These are phyloP conservation scores for Glycine tomentella DNA, from an alignment of 306 rosid genomes.

Conservation along the genomic window DNA sequence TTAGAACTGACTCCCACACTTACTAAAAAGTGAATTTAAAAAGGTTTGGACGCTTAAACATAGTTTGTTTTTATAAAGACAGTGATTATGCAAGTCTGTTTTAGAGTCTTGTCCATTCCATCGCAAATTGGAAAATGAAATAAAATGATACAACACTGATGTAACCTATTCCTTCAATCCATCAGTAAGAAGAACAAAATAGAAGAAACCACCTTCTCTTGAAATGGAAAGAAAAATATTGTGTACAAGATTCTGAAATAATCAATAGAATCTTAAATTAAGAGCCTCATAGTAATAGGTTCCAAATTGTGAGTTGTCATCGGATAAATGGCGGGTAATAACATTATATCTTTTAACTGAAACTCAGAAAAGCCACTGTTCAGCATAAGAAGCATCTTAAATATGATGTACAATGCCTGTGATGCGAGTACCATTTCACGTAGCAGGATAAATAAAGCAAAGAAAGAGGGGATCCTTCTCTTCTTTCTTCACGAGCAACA, in stretches of 20 bases:
- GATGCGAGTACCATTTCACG: not conserved
- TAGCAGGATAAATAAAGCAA: conserved; percentile 21
- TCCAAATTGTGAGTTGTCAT: conserved; percentile 28
- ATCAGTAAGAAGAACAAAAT: not conserved
- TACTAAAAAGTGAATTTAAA: not conserved
- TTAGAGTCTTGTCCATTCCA: not conserved
- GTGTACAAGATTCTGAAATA: conserved; percentile 27
- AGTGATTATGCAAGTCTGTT: not conserved
- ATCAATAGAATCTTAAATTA: not conserved
- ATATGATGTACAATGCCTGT: conserved; percentile 35
- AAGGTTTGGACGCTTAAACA: not conserved
- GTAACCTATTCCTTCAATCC: not conserved
- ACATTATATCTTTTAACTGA: conserved; percentile 21
- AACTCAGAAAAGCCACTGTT: conserved; percentile 23
- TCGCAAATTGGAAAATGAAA: not conserved
- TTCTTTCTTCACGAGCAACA: conserved; percentile 65
- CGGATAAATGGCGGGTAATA: not conserved
- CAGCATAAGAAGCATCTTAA: conserved; percentile 41
- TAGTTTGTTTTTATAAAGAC: not conserved
- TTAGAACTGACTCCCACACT: not conserved
- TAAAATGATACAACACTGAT: not conserved
- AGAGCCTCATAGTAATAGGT: not conserved
- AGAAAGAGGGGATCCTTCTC: not conserved
- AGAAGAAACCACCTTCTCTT: not conserved
- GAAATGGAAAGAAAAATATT: conserved; percentile 11